Evolutionary conservation across 73 alveolate genomes (phyloP).

Genomic region (Paramecium octaurelia): DNA sequence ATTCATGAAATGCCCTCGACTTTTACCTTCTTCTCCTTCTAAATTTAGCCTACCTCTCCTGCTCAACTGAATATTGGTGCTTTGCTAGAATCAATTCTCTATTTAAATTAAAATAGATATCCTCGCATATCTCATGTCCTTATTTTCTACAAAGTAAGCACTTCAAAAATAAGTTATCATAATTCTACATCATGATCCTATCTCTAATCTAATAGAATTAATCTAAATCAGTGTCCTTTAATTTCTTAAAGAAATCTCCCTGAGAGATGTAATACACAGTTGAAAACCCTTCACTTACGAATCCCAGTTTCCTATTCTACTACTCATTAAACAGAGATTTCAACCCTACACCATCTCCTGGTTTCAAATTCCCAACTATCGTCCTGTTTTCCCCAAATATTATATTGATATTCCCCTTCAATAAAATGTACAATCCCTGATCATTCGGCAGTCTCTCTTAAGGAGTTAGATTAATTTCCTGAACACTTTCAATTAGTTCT

Average conservation of each 20-base stretch:
- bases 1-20: not conserved
- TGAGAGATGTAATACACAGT: not conserved
- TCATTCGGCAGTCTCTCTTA: not conserved
- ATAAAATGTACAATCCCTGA: not conserved
- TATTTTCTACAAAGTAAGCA: not conserved
- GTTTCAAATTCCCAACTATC: not conserved
- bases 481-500: not conserved
- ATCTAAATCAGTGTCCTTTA: constrained; percentile 20
- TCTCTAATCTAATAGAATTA: not conserved
- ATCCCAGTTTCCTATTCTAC: not conserved
- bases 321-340: not conserved
- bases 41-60: not conserved
- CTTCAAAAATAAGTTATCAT: not conserved
- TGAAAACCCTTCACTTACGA: constrained; percentile 1
- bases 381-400: not conserved
- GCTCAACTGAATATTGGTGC: not conserved
- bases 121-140: constrained; percentile 40
- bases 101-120: not conserved
- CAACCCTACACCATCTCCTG: constrained; percentile 16
- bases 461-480: not conserved
- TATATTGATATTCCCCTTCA: not conserved
- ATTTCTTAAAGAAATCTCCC: not conserved
- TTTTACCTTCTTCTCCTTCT: not conserved
- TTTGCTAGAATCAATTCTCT: not conserved
- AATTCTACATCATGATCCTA: not conserved